phyloP scores from a whole-genome alignment of 139 green algal species.

The Picochlorum costavermella region DNA sequence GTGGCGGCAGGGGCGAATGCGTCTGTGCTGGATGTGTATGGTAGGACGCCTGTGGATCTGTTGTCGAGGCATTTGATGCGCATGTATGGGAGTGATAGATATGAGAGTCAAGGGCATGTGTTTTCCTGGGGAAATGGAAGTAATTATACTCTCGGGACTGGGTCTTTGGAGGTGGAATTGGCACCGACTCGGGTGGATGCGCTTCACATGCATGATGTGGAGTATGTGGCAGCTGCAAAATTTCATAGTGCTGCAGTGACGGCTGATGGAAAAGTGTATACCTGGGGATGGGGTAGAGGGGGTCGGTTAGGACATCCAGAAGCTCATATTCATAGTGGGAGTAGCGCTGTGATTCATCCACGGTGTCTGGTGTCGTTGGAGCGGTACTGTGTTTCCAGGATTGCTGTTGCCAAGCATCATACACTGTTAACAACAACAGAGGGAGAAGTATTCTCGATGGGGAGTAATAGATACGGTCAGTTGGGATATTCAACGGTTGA shows the following conservation, averaged over 20 bases:
- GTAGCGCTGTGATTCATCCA: constrained; percentile 53
- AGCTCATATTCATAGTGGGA: constrained; percentile 67
- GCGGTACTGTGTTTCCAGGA: constrained; percentile 15
- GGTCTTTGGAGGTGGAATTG: constrained; percentile 25
- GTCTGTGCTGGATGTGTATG: constrained; percentile 31
- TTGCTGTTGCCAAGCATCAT: constrained; percentile 82
- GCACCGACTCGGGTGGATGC: constrained; percentile 52
- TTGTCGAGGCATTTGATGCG: constrained; percentile 48
- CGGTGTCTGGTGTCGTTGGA: constrained; percentile 35
- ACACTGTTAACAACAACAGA: constrained; percentile 60
- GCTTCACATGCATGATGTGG: constrained; percentile 35
- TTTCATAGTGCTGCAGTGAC: constrained; percentile 79
- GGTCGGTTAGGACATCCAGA: constrained; percentile 81
- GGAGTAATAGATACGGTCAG: constrained; percentile 58
- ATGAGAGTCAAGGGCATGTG: constrained; percentile 30
- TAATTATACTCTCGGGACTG: constrained; percentile 91
- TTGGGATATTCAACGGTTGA: constrained; percentile 65
- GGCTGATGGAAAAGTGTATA: constrained; percentile 57
- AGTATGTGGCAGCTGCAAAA: constrained; percentile 61
- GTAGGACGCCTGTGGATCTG: constrained; percentile 55
- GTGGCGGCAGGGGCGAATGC: constrained; percentile 41
- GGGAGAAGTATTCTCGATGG: constrained; percentile 76
- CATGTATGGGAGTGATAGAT: constrained; percentile 17
- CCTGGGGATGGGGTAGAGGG: constrained; percentile 80
- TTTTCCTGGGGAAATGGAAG: constrained; percentile 81